Base-by-base conservation (phyloP, 1,284 basidiomycete species). In the Vanrija sp. region DNA sequence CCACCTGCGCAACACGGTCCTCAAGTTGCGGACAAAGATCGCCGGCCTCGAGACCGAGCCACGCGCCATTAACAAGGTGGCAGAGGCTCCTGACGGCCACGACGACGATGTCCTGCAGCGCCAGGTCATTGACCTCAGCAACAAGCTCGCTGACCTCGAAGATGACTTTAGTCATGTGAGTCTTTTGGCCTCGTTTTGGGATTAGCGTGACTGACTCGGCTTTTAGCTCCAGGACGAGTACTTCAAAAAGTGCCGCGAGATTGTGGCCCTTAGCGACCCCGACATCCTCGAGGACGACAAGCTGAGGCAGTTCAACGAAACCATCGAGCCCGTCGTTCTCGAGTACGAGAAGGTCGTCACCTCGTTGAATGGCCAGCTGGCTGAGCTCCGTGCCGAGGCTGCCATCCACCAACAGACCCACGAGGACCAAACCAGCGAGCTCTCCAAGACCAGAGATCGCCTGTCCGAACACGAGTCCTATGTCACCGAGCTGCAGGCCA, bases 271-370 rank as follows among this genome's bases (percentile, higher is more conserved):
- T 47, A 57, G 55, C 48, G 59, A 61, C 48, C 55, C 59, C 31
- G 53, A 61, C 25, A 31, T 39, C 22, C 47, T 57, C 4, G 59
- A 57, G 59, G 59, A 61, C 42, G 59, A 61, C 49, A 57, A 57
- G 53, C 41, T 61, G 31, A 47, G 59, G 23, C 89, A 88, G 72
- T 98, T 97, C 71, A 89, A 96, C 67, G 89, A 93, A 72, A 95
- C 96, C 53, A 93, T 98, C 19, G 94, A 93, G 36, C 95, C 95
- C 7, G 92, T 98, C 65, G 97, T 98, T 56, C 87, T 95, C 73
- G 95, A 98, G 78, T 98, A 98, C 75, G 95, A 98, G 78, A 94
- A 95, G 80, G 92, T 93, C 1, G 94, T 98, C 61, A 85, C 86
- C 44, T 87, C 91, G 2, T 87, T 98, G 80, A 96, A 98, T 73